phyloP scores from a whole-genome alignment of 768 basidiomycete species.

The Suillus brevipes region DNA sequence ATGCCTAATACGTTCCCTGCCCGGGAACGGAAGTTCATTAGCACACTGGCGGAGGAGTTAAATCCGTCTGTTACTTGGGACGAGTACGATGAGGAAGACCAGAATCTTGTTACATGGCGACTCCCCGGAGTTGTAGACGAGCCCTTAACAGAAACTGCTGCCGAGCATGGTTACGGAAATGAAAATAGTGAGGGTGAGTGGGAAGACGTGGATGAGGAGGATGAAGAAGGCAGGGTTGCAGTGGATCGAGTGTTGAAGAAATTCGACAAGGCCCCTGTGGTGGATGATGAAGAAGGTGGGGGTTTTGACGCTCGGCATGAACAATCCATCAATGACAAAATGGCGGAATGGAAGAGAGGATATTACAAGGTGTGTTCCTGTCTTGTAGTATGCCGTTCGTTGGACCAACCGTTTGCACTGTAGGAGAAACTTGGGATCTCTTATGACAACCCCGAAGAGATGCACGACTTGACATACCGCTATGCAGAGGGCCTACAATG shows the following conservation, averaged over 20 bases:
- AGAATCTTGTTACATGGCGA: conserved; percentile 70
- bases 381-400: conserved; percentile 7
- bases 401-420: conserved; percentile 7
- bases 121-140: conserved; percentile 51
- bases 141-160: conserved; percentile 31
- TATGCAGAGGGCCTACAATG: conserved; percentile 96
- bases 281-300: conserved; percentile 67
- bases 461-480: conserved; percentile 70
- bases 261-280: conserved; percentile 82
- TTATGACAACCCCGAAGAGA: conserved; percentile 64
- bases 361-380: conserved; percentile 76
- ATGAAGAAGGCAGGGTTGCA: conserved; percentile 70
- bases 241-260: conserved; percentile 82
- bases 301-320: conserved; percentile 82
- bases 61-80: conserved; percentile 88
- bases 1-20: conserved; percentile 82
- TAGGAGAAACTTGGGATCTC: conserved; percentile 88
- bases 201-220: conserved; percentile 53
- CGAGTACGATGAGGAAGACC: conserved; percentile 83
- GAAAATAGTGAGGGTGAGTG: conserved; percentile 56
- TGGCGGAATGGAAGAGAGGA: conserved; percentile 87
- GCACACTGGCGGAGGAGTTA: conserved; percentile 71
- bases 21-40: conserved; percentile 78
- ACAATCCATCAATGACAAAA: conserved; percentile 70
- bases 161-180: conserved; percentile 39